phyloP scores from a whole-genome alignment of 1,284 basidiomycete species.

The Coniferiporia sulphurascens region DNA sequence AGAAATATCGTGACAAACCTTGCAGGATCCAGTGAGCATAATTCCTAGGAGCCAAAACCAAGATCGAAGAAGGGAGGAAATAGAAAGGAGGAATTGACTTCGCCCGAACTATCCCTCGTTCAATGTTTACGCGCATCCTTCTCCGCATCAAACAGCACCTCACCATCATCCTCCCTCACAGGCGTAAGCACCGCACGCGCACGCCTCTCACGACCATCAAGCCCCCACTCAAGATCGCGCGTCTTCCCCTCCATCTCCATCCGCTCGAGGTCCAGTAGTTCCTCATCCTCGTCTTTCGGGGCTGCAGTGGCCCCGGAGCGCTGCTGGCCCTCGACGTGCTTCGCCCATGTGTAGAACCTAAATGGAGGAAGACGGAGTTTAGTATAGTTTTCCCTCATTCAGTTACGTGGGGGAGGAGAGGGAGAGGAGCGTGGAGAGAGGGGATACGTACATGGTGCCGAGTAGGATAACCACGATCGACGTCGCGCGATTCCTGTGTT shows the following conservation, averaged over 20 bases:
- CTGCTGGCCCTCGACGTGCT: constrained; percentile 15
- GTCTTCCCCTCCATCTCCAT: constrained; percentile 3
- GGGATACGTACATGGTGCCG: constrained; percentile 49
- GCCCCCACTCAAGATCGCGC: constrained; percentile 10
- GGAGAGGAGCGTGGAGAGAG: not conserved
- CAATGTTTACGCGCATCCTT: not conserved
- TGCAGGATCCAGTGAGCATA: too few relatives aligned
- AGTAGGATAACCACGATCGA: constrained; percentile 59
- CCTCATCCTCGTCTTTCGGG: not conserved
- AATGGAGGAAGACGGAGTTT: not conserved
- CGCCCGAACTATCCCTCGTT: too few relatives aligned
- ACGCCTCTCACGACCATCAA: not conserved
- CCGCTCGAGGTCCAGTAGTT: not conserved
- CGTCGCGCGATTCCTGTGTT: constrained; percentile 47
- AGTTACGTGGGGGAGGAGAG: not conserved
- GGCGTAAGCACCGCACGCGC: not conserved
- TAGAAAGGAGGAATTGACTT: too few relatives aligned
- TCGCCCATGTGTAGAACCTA: constrained; percentile 18
- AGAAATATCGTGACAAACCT: too few relatives aligned
- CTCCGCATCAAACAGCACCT: constrained; percentile 17
- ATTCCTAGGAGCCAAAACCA: too few relatives aligned
- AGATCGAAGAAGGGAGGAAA: too few relatives aligned
- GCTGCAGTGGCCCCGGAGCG: not conserved
- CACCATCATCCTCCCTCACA: constrained; percentile 10
- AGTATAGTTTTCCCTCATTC: not conserved